Percentiles rank a stretch among this genome's conserved stretches.
These are phyloP conservation scores for Fusarium bactridioides DNA, from an alignment of 2,329 filamentous ascomycete genomes.

Conservation along the genomic window DNA sequence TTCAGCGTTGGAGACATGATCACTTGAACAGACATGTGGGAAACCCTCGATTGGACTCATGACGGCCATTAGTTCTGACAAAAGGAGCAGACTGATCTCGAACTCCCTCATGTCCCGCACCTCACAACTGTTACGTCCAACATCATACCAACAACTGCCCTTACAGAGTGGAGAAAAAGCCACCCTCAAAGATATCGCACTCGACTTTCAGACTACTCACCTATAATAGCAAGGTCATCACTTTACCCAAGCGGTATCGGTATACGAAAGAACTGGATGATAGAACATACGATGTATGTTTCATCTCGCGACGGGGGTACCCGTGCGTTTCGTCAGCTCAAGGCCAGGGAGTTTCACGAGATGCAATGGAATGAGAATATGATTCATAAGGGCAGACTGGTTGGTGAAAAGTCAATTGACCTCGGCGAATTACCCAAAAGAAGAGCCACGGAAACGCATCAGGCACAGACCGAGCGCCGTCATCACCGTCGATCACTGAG, in stretches of 20 bases:
- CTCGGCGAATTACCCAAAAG: slow-evolving; percentile 11
- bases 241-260: slow-evolving; percentile 42
- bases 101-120: slow-evolving; percentile 57
- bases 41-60: neutral
- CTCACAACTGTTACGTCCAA: slow-evolving; percentile 54
- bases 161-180: slow-evolving; percentile 48
- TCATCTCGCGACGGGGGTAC: slow-evolving; percentile 51
- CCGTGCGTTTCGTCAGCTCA: slow-evolving; percentile 47
- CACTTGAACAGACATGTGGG: slow-evolving; percentile 55
- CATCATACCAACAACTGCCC: slow-evolving; percentile 50
- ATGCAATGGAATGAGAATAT: slow-evolving; percentile 50
- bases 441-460: neutral
- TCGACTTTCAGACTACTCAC: slow-evolving; percentile 50
- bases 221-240: slow-evolving; percentile 11
- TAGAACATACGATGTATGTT: slow-evolving; percentile 54
- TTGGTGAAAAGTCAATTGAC: slow-evolving; percentile 45
- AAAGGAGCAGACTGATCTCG: slow-evolving; percentile 49
- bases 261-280: slow-evolving; percentile 52
- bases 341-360: slow-evolving; percentile 51
- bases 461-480: neutral
- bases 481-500: neutral
- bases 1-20: slow-evolving; percentile 56
- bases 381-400: slow-evolving; percentile 42
- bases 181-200: slow-evolving; percentile 51
- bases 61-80: neutral